Percentiles rank a stretch among this genome's conserved stretches.
These are phyloP conservation scores for Cyclocybe cylindracea DNA, from an alignment of 768 basidiomycete genomes.

Conservation along the genomic window DNA sequence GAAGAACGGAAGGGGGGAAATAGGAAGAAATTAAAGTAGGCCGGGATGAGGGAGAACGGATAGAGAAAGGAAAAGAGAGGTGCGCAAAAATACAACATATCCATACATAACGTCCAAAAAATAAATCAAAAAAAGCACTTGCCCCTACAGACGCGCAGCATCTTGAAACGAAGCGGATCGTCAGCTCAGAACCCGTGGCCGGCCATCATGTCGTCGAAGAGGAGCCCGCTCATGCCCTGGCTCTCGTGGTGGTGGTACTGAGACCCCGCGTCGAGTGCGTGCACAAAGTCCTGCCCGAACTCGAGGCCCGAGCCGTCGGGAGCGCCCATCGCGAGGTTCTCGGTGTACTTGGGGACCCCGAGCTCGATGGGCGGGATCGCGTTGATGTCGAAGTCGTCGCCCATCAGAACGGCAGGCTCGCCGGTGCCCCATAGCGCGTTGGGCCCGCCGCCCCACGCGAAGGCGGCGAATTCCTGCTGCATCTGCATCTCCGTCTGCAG, in stretches of 20 bases:
- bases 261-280: constrained; percentile 24
- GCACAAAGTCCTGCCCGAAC: constrained; percentile 32
- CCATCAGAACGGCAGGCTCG: constrained; percentile 38
- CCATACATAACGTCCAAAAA: constrained; percentile 5
- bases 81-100: constrained; percentile 7
- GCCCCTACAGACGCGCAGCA: constrained; percentile 37
- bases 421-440: constrained; percentile 29
- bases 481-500: constrained; percentile 40
- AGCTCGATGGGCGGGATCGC: constrained; percentile 68
- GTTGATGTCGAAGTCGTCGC: constrained; percentile 68
- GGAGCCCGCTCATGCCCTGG: constrained; percentile 26
- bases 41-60: background rate
- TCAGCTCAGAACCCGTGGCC: constrained; percentile 29
- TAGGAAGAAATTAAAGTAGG: constrained; percentile 5
- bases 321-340: constrained; percentile 23
- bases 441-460: constrained; percentile 33
- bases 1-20: constrained; percentile 2
- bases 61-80: background rate
- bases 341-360: constrained; percentile 47
- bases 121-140: constrained; percentile 5
- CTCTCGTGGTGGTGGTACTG: constrained; percentile 23
- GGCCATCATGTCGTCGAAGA: constrained; percentile 46
- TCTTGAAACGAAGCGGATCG: constrained; percentile 12
- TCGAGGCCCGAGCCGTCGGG: constrained; percentile 25
- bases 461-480: constrained; percentile 38